Evolutionary conservation across 1,284 basidiomycete species (phyloP).

Genomic region (Pseudozyma sp.): DNA sequence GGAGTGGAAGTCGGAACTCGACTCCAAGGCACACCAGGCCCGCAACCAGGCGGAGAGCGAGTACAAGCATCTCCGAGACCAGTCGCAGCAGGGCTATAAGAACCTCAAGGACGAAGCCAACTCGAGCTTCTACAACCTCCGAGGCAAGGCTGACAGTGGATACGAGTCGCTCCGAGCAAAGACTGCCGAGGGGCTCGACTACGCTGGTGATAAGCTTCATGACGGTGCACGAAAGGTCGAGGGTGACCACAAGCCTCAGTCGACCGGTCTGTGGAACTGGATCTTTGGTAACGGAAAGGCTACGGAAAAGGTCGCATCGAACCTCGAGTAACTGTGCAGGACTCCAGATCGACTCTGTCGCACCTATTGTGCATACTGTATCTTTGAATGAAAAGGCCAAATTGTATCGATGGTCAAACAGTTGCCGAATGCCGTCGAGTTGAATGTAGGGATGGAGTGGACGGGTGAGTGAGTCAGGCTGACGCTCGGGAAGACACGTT

Average conservation of each 20-base stretch:
- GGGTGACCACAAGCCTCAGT: conserved; percentile 31
- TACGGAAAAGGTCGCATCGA: conserved; percentile 45
- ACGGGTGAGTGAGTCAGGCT: no score
- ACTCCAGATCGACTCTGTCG: background rate
- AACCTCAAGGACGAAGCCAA: conserved; percentile 43
- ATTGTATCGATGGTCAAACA: no score
- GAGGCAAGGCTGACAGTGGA: conserved; percentile 36
- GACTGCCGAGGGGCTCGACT: conserved; percentile 44
- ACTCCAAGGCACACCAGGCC: conserved; percentile 35
- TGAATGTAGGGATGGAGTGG: no score
- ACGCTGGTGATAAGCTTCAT: conserved; percentile 45
- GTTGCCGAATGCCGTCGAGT: background rate
- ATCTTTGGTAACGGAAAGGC: conserved; percentile 46
- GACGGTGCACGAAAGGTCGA: conserved; percentile 42
- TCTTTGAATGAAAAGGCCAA: background rate
- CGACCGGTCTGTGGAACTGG: conserved; percentile 49
- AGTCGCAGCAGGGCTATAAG: conserved; percentile 41
- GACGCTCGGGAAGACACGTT: no score
- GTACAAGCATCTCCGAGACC: conserved; percentile 23
- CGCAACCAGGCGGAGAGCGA: conserved; percentile 36
- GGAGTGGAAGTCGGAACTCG: conserved; percentile 42
- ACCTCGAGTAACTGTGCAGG: conserved; percentile 18
- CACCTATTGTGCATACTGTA: background rate
- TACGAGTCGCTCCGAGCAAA: conserved; percentile 34
- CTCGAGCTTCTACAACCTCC: conserved; percentile 35